Evolutionary conservation across 495 filamentous ascomycete genomes (phyloP), one percentile per base, ranked within the genome.

Genomic region (Apodospora peruviana): DNA sequence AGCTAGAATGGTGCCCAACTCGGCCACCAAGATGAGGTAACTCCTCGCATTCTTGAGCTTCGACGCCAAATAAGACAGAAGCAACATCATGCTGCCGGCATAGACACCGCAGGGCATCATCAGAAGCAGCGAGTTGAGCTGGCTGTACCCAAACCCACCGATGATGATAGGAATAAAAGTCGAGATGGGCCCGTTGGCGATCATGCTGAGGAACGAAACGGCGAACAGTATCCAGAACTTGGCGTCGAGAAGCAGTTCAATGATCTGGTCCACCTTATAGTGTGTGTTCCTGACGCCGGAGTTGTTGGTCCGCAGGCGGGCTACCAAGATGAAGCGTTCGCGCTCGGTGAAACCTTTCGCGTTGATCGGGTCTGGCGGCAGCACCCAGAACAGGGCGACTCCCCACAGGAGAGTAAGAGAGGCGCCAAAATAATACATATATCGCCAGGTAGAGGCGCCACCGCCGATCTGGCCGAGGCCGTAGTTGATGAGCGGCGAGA

Each of bases 401-500:
- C 69, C 69, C 70, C 70, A 73, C 43, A 55, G 19, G 24, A 72
- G 46, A 4, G 69, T 72, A 20, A 70, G 45, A 3, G 58, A 64
- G 16, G 67, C 69, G 21, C 61, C 57, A 29, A 73, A 68, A 22
- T 70, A 58, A 44, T 66, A 73, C 9, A 72, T 68, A 2, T 65
- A 65, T 19, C 61, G 55, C 69, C 70, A 73, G 8, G 70, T 67
- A 9, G 66, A 60, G 32, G 69, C 43, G 17, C 51, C 64, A 11
- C 65, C 67, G 19, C 69, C 59, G 45, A 76, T 72, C 37, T 71
- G 71, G 12, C 75, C 75, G 43, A 78, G 70, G 7, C 69, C 75
- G 52, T 69, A 76, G 24, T 74, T 76, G 53, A 78, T 63, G 5
- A 78, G 55, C 1, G 74, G 73, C 20, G 72, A 73, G 17, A 78